Conservation (phyloP, 768 basidiomycete species). For the Mycena maculata region DNA sequence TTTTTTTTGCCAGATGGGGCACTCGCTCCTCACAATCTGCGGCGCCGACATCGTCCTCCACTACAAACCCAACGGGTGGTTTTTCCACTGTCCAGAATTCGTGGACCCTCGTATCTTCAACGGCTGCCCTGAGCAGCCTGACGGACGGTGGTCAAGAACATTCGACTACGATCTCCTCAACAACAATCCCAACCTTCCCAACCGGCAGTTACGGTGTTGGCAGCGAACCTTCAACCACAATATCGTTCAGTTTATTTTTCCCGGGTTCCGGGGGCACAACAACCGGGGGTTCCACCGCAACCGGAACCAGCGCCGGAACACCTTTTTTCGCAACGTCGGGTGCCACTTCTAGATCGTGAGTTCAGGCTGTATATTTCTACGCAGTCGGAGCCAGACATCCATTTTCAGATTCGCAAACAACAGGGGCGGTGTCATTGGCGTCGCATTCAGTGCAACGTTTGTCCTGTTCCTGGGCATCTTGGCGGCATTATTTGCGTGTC, state of each 20-base stretch:
- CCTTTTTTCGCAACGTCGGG: background rate
- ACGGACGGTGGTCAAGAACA: too few species aligned
- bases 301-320: background rate
- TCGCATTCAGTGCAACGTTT: conserved; percentile 45
- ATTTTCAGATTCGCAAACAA: conserved; percentile 48
- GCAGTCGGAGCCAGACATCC: background rate
- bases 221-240: background rate
- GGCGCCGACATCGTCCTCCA: background rate
- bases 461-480: conserved; percentile 45
- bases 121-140: too few species aligned
- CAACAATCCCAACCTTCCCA: background rate
- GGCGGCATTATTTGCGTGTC: conserved; percentile 47
- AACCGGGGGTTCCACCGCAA: background rate
- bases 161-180: background rate
- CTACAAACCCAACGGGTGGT: background rate
- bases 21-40: background rate
- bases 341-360: conserved; percentile 19
- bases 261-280: background rate
- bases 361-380: background rate
- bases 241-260: background rate
- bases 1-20: background rate
- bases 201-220: background rate
- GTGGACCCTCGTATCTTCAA: background rate
- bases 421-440: conserved; percentile 53
- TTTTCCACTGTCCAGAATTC: background rate